A percentile compares a stretch with the other conserved stretches of the same genome.
Evolutionary conservation across 2,329 filamentous ascomycete genomes (phyloP).

Genomic region (Cladosporium colombiae): DNA sequence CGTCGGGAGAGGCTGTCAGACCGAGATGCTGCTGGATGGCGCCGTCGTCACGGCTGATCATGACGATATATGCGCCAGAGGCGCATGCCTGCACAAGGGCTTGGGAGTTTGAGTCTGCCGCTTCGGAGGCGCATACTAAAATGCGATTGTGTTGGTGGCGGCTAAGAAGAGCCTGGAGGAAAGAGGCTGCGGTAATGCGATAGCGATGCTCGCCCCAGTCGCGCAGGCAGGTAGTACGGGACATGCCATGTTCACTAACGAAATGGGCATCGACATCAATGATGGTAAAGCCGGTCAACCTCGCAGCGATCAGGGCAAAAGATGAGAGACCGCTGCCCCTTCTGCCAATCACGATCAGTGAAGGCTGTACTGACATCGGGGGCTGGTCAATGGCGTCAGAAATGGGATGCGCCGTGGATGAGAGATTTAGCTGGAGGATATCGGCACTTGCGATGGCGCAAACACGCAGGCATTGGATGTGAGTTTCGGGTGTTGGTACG

Average conservation of each 20-base stretch:
- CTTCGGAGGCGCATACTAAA: slow-evolving; percentile 1
- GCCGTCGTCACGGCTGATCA: slow-evolving; percentile 1
- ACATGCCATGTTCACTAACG: background rate
- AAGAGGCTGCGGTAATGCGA: background rate
- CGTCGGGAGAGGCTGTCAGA: background rate
- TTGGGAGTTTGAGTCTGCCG: background rate
- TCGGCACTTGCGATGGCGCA: background rate
- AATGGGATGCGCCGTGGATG: background rate
- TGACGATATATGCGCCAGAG: background rate
- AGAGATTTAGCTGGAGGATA: background rate
- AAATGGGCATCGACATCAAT: slow-evolving; percentile 2
- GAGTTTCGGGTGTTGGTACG: background rate
- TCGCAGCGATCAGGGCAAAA: slow-evolving; percentile 3
- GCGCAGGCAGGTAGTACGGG: background rate
- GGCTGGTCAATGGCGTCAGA: background rate
- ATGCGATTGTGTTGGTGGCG: background rate
- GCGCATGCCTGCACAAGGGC: background rate
- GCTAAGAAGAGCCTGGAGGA: background rate
- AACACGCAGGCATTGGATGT: background rate
- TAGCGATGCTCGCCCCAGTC: slow-evolving; percentile 6
- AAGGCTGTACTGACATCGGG: background rate
- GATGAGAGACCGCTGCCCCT: slow-evolving; percentile 11
- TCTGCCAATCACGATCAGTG: slow-evolving; percentile 4
- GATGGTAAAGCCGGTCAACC: background rate
- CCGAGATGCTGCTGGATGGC: background rate